Conservation (phyloP, 106 monocot genomes). For the Ottelia alismoides region DNA sequence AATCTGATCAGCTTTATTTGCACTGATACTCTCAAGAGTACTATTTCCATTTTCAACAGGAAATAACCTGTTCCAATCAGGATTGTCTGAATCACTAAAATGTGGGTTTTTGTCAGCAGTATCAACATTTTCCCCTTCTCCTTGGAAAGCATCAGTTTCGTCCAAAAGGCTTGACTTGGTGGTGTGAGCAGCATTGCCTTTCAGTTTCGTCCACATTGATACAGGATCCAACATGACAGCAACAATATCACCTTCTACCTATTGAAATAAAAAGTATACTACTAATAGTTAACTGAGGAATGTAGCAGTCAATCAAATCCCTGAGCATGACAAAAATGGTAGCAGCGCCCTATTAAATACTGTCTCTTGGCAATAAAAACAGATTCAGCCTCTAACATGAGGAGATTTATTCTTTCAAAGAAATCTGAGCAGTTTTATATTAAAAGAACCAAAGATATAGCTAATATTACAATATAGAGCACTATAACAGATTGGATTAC, state of each 20-base stretch:
- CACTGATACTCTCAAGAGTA: not conserved
- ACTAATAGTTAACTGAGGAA: too few relatives aligned
- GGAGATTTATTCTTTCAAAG: too few relatives aligned
- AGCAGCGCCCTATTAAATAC: too few relatives aligned
- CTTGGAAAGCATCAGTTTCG: slow-evolving; percentile 10
- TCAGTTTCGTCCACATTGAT: slow-evolving; percentile 50
- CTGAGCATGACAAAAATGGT: too few relatives aligned
- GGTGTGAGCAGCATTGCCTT: slow-evolving; percentile 24
- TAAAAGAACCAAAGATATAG: too few relatives aligned
- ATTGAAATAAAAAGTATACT: too few relatives aligned
- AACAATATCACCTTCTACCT: slow-evolving; percentile 92
- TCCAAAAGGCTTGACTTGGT: slow-evolving; percentile 5
- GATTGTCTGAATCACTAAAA: not conserved
- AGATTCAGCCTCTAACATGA: too few relatives aligned
- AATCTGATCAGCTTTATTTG: slow-evolving; percentile 10
- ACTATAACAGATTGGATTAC: too few relatives aligned
- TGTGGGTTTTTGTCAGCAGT: slow-evolving; percentile 7
- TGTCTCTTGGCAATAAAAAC: too few relatives aligned
- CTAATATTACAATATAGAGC: too few relatives aligned
- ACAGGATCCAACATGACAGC: slow-evolving; percentile 77
- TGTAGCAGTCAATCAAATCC: too few relatives aligned
- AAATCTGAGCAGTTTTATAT: too few relatives aligned
- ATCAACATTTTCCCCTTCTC: slow-evolving; percentile 19
- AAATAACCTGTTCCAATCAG: not conserved
- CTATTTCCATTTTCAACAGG: not conserved